Evolutionary conservation across 768 basidiomycete species (phyloP), one percentile per base, ranked within the genome.

Genomic region (Pleurotus pulmonarius): DNA sequence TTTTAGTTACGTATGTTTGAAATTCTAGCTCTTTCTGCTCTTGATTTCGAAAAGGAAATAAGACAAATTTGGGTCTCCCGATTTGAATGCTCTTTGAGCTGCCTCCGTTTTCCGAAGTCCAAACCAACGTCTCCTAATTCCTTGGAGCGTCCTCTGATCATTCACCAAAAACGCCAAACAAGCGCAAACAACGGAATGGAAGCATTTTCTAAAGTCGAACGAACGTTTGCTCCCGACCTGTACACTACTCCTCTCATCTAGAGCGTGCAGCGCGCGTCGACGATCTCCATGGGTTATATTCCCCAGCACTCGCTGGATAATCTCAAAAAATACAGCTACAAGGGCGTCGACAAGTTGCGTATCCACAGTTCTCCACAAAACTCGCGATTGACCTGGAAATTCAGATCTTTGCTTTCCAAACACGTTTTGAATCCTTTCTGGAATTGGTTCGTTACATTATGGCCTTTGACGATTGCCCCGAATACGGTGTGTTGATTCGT

Each of bases 361-460:
- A 25, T 48, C 11, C 26, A 46, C 9, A 34, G 56, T 40, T 25
- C 60, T 24, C 61, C 38, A 61, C n/a, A 34, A 47, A 11, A 37
- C 48, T 20, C 4, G 48, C 34, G 12, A 0, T 24, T 55, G 57
- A 40, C 64, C 46, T 44, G 8, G 8, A 29, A 13, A 25, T 37
- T 22, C 58, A 94, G 92, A 68, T 95, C 92, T 7, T 61, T 91
- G 29, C 63, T 90, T 2, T 92, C 92, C 39, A 78, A 82, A 65
- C 87, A 88, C 69, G 73, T 94, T 20, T 75, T 98, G 53, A 82
- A 85, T 44, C 90, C 90, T 2, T 96, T 88, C 72, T 97, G 94
- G 94, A 91, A 78, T 34, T 90, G 90, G 90, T 83, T 96, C 59
- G 90, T 96, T 55, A 93, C 83, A 4, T 77, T 94, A 22, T 95